These are phyloP conservation scores for Cyberlindnera euphorbiae DNA, from an alignment of 805 yeast genomes.

Conservation along the genomic window DNA sequence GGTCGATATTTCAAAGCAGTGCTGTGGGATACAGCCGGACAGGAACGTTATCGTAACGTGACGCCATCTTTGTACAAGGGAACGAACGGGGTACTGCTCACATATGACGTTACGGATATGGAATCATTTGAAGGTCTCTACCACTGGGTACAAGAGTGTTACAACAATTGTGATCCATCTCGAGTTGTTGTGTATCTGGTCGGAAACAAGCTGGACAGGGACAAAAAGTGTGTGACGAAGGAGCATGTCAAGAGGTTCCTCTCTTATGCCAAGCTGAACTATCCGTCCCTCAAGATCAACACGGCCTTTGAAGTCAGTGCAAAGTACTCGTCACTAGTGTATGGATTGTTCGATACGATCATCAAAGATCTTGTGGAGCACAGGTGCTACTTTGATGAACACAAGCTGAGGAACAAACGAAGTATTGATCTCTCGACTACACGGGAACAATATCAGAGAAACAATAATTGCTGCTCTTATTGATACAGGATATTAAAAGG, in stretches of 20 bases:
- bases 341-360: slow-evolving; percentile 34
- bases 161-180: slow-evolving; percentile 30
- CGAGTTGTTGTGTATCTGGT: slow-evolving; percentile 36
- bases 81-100: slow-evolving; percentile 40
- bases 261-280: slow-evolving; percentile 27
- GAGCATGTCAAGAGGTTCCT: slow-evolving; percentile 34
- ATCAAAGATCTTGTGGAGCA: slow-evolving; percentile 37
- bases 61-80: slow-evolving; percentile 41
- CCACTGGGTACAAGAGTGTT: slow-evolving; percentile 40
- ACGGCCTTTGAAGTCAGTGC: slow-evolving; percentile 46
- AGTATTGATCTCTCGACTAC: slow-evolving; percentile 26
- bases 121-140: slow-evolving; percentile 33
- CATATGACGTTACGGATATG: slow-evolving; percentile 39
- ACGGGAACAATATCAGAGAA: slow-evolving; percentile 19
- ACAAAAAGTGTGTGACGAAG: slow-evolving; percentile 33
- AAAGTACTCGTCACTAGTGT: slow-evolving; percentile 34
- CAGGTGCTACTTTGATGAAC: slow-evolving; percentile 33
- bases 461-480: slow-evolving; percentile 23
- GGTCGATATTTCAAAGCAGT: slow-evolving; percentile 39
- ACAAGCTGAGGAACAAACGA: slow-evolving; percentile 22
- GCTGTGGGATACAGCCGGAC: slow-evolving; percentile 50
- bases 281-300: slow-evolving; percentile 29
- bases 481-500: too few relatives aligned
- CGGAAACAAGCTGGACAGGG: slow-evolving; percentile 41
- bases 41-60: slow-evolving; percentile 43